Conservation (phyloP, 306 rosid species). For the Benincasa hispida region DNA sequence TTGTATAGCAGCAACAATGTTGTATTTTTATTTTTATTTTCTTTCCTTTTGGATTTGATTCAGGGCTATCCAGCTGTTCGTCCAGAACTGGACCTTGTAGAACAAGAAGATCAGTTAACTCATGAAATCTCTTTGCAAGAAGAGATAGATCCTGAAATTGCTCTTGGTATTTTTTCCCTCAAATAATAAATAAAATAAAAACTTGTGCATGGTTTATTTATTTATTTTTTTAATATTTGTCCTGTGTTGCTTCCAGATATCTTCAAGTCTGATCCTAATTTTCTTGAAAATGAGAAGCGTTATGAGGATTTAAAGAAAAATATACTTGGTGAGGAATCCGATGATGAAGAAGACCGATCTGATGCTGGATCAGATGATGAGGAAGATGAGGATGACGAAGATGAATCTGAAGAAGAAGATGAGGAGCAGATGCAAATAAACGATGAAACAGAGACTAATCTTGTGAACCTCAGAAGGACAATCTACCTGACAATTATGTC, state of each 20-base stretch:
- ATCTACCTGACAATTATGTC: conserved; percentile 92
- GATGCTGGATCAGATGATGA: conserved; percentile 47
- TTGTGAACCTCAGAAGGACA: conserved; percentile 78
- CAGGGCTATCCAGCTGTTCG: conserved; percentile 62
- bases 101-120: conserved; percentile 48
- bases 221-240: not conserved
- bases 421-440: conserved; percentile 63
- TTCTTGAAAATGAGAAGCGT: conserved; percentile 59
- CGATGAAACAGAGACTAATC: conserved; percentile 92
- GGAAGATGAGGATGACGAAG: conserved; percentile 26
- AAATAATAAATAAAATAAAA: too few species aligned
- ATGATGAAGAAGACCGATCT: conserved; percentile 47
- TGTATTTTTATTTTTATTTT: not conserved
- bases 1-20: not conserved
- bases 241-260: conserved; percentile 34
- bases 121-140: conserved; percentile 46
- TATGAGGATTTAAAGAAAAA: conserved; percentile 71
- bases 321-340: conserved; percentile 64
- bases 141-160: conserved; percentile 32
- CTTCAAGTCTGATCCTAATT: conserved; percentile 69
- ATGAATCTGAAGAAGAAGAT: conserved; percentile 50
- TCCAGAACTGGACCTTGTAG: conserved; percentile 47
- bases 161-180: conserved; percentile 27
- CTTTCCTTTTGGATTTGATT: not conserved
- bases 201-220: not conserved